These are phyloP conservation scores for Aureobasidium sp. DNA, from an alignment of 2,329 filamentous ascomycete genomes.

Conservation along the genomic window DNA sequence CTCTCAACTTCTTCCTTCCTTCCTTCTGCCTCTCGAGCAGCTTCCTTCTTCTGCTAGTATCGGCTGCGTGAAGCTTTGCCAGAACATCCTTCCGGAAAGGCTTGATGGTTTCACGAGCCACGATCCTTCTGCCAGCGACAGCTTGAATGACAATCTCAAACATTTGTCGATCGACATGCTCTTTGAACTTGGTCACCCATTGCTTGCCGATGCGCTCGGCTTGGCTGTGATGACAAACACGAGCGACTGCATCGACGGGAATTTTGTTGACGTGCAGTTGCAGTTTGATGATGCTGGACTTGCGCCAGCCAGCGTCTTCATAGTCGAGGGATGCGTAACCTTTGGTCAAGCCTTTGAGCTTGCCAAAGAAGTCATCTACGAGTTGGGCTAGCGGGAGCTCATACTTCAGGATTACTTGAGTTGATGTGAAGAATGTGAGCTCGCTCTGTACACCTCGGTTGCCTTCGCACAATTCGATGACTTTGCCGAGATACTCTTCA, in stretches of 20 bases:
- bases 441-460: slow-evolving; percentile 82
- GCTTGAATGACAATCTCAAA: slow-evolving; percentile 96
- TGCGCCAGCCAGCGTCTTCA: slow-evolving; percentile 83
- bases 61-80: slow-evolving; percentile 84
- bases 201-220: slow-evolving; percentile 68
- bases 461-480: slow-evolving; percentile 88
- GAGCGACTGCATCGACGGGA: slow-evolving; percentile 88
- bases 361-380: slow-evolving; percentile 95
- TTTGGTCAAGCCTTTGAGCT: slow-evolving; percentile 86
- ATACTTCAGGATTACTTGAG: slow-evolving; percentile 92
- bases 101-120: slow-evolving; percentile 91
- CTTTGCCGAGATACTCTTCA: slow-evolving; percentile 85
- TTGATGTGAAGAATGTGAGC: slow-evolving; percentile 82
- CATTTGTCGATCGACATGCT: slow-evolving; percentile 93
- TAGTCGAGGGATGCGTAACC: slow-evolving; percentile 96
- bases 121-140: slow-evolving; percentile 60
- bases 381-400: slow-evolving; percentile 78
- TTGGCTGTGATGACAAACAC: slow-evolving; percentile 77
- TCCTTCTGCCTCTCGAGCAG: slow-evolving; percentile 95
- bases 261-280: slow-evolving; percentile 89
- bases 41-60: slow-evolving; percentile 74
- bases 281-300: slow-evolving; percentile 74
- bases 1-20: slow-evolving; percentile 75
- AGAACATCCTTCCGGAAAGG: slow-evolving; percentile 94
- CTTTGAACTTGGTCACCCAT: slow-evolving; percentile 95